phyloP scores from a whole-genome alignment of 2,329 filamentous ascomycete species.

The Curvularia verruculosa region DNA sequence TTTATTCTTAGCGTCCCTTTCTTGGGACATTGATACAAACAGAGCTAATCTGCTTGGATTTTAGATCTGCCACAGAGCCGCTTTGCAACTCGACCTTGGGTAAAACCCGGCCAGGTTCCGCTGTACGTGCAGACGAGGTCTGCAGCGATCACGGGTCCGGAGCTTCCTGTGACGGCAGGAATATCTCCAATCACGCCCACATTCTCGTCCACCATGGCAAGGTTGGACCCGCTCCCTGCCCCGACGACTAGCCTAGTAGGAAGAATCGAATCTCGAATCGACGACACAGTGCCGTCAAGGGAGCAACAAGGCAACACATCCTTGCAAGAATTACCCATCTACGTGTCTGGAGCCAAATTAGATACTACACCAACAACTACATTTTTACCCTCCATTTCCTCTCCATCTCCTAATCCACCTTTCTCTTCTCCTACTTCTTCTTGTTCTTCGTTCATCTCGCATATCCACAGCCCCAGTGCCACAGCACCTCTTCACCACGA shows the following conservation, averaged over 20 bases:
- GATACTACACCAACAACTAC: conserved; percentile 7
- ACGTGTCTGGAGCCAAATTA: not conserved
- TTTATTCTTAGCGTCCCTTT: conserved; percentile 17
- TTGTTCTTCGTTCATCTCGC: not conserved
- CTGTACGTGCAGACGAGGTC: conserved; percentile 22
- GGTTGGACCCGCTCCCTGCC: not conserved
- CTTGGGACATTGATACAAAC: not conserved
- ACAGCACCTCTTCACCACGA: conserved; percentile 2
- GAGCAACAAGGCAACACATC: not conserved
- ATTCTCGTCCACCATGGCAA: not conserved
- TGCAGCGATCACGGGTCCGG: conserved; percentile 6
- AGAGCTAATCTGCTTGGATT: conserved; percentile 32
- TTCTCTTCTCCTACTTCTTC: not conserved
- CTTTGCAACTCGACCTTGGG: conserved; percentile 38
- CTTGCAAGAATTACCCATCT: conserved; percentile 2
- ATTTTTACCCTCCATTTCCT: not conserved
- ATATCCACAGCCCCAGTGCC: not conserved
- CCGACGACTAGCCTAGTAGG: conserved; percentile 21
- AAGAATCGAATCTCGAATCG: not conserved
- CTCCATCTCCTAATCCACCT: not conserved
- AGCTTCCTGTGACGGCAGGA: conserved; percentile 9
- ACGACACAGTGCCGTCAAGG: not conserved
- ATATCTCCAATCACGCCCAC: not conserved
- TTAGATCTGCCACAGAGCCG: conserved; percentile 27
- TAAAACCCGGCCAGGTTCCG: conserved; percentile 31